Base-by-base conservation (phyloP, 345 rosid species). In the Corymbia maculata region DNA sequence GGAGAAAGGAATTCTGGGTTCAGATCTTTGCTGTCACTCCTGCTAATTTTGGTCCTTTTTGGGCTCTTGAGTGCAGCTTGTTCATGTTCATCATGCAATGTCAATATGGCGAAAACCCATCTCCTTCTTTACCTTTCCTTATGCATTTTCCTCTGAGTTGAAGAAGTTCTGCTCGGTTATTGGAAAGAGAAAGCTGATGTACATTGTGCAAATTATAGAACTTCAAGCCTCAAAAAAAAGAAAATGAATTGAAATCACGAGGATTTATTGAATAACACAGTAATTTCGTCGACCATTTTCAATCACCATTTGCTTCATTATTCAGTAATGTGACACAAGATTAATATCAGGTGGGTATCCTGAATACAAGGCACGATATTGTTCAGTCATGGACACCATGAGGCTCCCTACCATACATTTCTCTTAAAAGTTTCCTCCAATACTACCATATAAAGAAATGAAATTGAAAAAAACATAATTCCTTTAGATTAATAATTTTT, bases 121-220 rank as follows among this genome's bases (percentile, higher is more conserved):
- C 45, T 68, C 79, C 79, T 21, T 9, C 61, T 68, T 4, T 16
- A 32, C 79, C 79, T 30, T 32, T 32, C 16, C 22, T 68, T 32
- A 36, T 21, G 8, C 61, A 55, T 55, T 55, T 55, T 21, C 1
- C 26, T 55, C 61, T 55, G 11, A 36, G 16, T 68, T 4, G 22
- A 68, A 68, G 13, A 68, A 68, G 44, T 16, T 16, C 3, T 16
- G 32, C 79, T 68, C 30, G 3, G 70, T 61, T 61, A 3, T 7
- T 3, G 17, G 13, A 28, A 3, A 61, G 4, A 1, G 70, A 28
- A 28, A 61, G n/a, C 17, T 0, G 36, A 28, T 13, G 52, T n/a
- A n/a, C 36, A n/a, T 6, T 0, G 13, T 13, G 70, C 70, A 6
- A 64, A n/a, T 64, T 64, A 64, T 28, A 64, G 5, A n/a, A n/a